Conservation (phyloP, 2,329 filamentous ascomycete species). For the Penicillium fuscoglaucum region DNA sequence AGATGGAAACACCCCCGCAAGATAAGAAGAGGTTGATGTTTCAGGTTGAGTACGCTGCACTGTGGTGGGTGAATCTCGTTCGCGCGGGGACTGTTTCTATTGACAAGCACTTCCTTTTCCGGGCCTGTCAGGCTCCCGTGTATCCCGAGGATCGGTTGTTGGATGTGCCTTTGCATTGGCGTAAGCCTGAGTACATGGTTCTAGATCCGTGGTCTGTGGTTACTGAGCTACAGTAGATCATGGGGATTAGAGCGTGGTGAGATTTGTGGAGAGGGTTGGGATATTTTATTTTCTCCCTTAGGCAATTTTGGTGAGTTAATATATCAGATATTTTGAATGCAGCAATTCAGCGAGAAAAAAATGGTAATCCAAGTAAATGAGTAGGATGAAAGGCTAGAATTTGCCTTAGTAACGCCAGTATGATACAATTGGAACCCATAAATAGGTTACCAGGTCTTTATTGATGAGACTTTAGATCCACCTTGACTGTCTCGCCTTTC, state of each 20-base stretch:
- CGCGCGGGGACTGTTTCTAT: neutral
- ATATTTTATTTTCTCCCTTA: neutral
- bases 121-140: neutral
- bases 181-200: neutral
- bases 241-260: neutral
- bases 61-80: neutral
- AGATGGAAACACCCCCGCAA: neutral
- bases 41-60: neutral
- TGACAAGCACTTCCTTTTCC: neutral
- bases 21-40: neutral
- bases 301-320: neutral
- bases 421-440: neutral
- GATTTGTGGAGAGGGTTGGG: neutral
- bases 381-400: neutral
- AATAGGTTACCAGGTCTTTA: neutral
- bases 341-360: neutral
- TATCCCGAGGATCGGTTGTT: neutral
- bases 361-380: neutral
- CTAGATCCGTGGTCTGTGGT: neutral
- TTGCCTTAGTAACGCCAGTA: constrained; percentile 4
- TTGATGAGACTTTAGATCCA: constrained; percentile 15
- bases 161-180: neutral
- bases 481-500: constrained; percentile 17
- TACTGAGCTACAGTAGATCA: neutral
- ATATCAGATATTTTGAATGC: neutral